Base-by-base conservation (phyloP, 768 basidiomycete species). In the Scleroderma bovista region DNA sequence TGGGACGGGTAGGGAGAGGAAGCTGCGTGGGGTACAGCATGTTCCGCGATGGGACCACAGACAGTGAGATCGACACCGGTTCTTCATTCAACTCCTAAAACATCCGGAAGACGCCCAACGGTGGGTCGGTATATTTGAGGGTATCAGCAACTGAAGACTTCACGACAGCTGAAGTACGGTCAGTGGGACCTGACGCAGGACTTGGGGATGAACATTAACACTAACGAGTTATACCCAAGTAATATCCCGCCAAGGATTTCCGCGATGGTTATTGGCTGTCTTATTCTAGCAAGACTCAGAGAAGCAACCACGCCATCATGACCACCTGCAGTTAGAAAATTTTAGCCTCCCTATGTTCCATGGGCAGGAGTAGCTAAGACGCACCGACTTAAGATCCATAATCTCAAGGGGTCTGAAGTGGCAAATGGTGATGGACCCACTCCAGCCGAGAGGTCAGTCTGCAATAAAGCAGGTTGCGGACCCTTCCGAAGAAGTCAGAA, bases 221-320 rank as follows among this genome's bases (percentile, higher is more conserved):
- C n/a, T n/a, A 15, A 33, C 32, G 15, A 33, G 32, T 33, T 33
- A 33, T 15, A 8, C 8, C 88, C 88, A 12, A 95, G 75, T 19
- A 97, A 57, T 54, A 97, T 93, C 8, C 95, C 94, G 5, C 88
- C 93, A 31, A 96, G 68, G 22, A 95, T 80, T 54, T 90, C 88
- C 5, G 87, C 84, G 24, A 89, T 88, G 41, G 90, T 88, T 60
- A 79, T 84, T 3, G 95, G 95, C 58, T 97, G 95, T 20, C 79
- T 77, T 29, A 95, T 69, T 63, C 77, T 86, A n/a, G 79, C 73
- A 34, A 97, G 74, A 3, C 65, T 72, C 15, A 92, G 75, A 2
- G 83, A 79, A 93, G 78, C 20, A 88, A 55, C 60, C 87, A 87
- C 3, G 88, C 84, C 46, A 84, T 87, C 37, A 75, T 68, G 45